These are phyloP conservation scores for Boletellus deceptivus DNA, from an alignment of 1,284 basidiomycete genomes.

Conservation along the genomic window DNA sequence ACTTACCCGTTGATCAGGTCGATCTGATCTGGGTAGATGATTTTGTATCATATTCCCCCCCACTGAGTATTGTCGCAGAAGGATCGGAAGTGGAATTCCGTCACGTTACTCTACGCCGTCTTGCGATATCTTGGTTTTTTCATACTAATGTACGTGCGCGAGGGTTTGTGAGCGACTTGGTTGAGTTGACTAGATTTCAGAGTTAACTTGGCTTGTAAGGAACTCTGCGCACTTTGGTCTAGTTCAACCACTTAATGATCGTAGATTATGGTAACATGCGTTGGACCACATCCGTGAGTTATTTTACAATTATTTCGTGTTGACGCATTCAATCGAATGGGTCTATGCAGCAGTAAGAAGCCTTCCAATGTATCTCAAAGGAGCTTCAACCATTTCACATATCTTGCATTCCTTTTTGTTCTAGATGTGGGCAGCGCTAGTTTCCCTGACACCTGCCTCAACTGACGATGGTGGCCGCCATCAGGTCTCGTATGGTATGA, in stretches of 20 bases:
- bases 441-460: neutral
- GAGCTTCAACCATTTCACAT: neutral
- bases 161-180: neutral
- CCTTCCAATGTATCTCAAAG: neutral
- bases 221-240: neutral
- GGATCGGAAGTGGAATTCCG: constrained; percentile 15
- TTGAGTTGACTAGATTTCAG: constrained; percentile 6
- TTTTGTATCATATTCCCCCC: neutral
- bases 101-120: constrained; percentile 20
- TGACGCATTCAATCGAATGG: neutral
- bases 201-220: constrained; percentile 11
- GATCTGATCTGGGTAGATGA: constrained; percentile 18
- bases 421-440: constrained; percentile 12
- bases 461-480: neutral
- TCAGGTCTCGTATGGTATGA: constrained; percentile 18
- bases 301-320: too few relatives aligned
- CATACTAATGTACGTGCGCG: constrained; percentile 11
- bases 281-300: constrained; percentile 16
- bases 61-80: constrained; percentile 1
- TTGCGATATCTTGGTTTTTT: constrained; percentile 22
- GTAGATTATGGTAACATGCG: constrained; percentile 6
- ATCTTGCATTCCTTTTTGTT: neutral
- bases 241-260: constrained; percentile 2
- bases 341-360: constrained; percentile 13
- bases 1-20: constrained; percentile 8